Base-by-base conservation (phyloP, 768 basidiomycete species). In the Rhodotorula babjevae region DNA sequence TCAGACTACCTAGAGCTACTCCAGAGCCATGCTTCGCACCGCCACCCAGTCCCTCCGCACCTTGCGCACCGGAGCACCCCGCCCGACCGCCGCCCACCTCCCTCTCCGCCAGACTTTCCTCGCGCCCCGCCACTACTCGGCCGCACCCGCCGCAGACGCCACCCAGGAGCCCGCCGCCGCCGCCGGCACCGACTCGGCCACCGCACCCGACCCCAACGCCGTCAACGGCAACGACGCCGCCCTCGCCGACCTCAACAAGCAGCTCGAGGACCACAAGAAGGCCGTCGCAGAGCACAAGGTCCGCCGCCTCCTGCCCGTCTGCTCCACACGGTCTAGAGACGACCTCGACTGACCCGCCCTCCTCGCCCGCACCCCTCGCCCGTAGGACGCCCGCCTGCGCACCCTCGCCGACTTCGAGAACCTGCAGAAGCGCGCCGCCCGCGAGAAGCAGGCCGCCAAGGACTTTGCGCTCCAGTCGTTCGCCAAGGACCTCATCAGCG, bases 371-470 rank as follows among this genome's bases (percentile, higher is more conserved):
- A 31, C 56, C 33, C 15, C 47, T 44, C n/a, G 40, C n/a, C 16
- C 52, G 29, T 81, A 96, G 95, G 85, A 88, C 80, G 91, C 93
- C 74, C 85, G 96, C 77, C 88, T 90, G 60, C 96, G 97, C 80
- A 85, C 91, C 69, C 90, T 93, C 80, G 96, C 96, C 77, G 96
- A 99, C 83, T 93, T 93, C 82, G 83, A 95, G 57, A 99, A 98
- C 82, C 85, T 96, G 57, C 93, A 94, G 80, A 90, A 93, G 67
- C 92, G 93, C 78, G 86, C 93, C 65, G 88, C 89, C 42, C 86
- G 90, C 71, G 96, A 98, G 83, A 92, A 90, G 84, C 88, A 90
- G 79, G 91, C 93, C 81, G 90, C 92, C 46, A 87, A 88, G 69
- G 92, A 96, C 81, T 97, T 90, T 82, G 94, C 93, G 69, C 94